Evolutionary conservation across 2,329 filamentous ascomycete species (phyloP).

Genomic region (Aspergillus novofumigatus): DNA sequence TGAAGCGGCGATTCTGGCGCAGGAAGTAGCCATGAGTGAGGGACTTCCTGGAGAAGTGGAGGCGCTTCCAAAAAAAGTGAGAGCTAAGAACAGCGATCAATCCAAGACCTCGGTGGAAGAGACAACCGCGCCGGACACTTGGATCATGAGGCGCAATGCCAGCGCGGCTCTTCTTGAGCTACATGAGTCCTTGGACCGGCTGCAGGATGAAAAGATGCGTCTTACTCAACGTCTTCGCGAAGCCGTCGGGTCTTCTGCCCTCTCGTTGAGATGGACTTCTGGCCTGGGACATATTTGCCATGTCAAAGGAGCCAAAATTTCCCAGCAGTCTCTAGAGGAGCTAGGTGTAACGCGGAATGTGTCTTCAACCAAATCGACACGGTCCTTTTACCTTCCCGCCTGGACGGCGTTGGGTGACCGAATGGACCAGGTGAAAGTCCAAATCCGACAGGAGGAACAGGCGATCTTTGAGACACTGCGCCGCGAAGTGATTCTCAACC

Average conservation of each 20-base stretch:
- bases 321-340: slow-evolving; percentile 41
- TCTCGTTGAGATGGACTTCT: slow-evolving; percentile 82
- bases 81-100: slow-evolving; percentile 25
- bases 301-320: slow-evolving; percentile 72
- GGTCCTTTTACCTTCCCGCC: slow-evolving; percentile 74
- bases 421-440: slow-evolving; percentile 71
- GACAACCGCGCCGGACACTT: slow-evolving; percentile 48
- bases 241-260: slow-evolving; percentile 57
- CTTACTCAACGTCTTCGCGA: slow-evolving; percentile 61
- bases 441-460: slow-evolving; percentile 80
- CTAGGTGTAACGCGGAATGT: slow-evolving; percentile 54
- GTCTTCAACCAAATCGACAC: slow-evolving; percentile 76
- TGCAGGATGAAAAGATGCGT: slow-evolving; percentile 57
- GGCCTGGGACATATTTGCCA: slow-evolving; percentile 87
- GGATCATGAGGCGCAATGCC: slow-evolving; percentile 63
- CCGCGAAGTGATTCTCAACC: slow-evolving; percentile 69
- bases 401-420: slow-evolving; percentile 79
- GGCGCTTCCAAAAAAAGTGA: slow-evolving; percentile 51
- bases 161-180: slow-evolving; percentile 62
- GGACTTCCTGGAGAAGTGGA: slow-evolving; percentile 56
- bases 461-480: slow-evolving; percentile 72
- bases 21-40: slow-evolving; percentile 65
- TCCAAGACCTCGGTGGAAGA: slow-evolving; percentile 31
- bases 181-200: slow-evolving; percentile 61
- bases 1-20: slow-evolving; percentile 68